A percentile compares a stretch with the other conserved stretches of the same genome.
These are phyloP conservation scores for Nemania diffusa DNA, from an alignment of 2,329 filamentous ascomycete genomes.

Conservation along the genomic window DNA sequence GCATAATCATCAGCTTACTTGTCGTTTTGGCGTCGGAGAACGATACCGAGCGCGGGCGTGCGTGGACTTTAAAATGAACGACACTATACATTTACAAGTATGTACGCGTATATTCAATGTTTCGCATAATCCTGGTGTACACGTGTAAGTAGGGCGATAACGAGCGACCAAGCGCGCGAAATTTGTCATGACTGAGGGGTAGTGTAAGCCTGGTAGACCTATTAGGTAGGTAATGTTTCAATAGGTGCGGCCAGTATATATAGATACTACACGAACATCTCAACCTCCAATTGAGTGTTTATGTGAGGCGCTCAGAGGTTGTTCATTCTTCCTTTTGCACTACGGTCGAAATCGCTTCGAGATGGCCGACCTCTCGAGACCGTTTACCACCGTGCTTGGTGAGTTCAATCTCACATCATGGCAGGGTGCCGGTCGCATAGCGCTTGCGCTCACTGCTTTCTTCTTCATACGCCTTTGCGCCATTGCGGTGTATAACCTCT, in stretches of 20 bases:
- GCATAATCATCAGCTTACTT: conserved; percentile 22
- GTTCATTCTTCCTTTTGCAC: background rate
- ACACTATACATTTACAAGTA: background rate
- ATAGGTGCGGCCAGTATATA: conserved; percentile 14
- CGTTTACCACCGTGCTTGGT: conserved; percentile 23
- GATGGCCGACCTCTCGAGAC: conserved; percentile 29
- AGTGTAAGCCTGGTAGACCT: conserved; percentile 1
- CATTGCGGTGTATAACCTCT: conserved; percentile 44
- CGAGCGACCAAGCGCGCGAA: conserved; percentile 5
- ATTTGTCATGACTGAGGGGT: conserved; percentile 33
- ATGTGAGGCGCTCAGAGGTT: conserved; percentile 12
- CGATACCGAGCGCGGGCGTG: background rate
- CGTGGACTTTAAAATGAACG: conserved; percentile 6
- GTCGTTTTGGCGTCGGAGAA: background rate
- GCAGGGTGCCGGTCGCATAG: conserved; percentile 25
- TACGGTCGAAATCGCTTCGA: background rate
- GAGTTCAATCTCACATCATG: conserved; percentile 28
- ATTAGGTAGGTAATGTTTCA: background rate
- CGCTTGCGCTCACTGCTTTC: conserved; percentile 19
- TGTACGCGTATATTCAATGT: background rate
- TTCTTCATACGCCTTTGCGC: conserved; percentile 27
- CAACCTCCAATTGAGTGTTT: background rate
- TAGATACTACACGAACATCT: background rate
- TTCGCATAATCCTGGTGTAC: conserved; percentile 11
- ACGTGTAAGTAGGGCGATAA: conserved; percentile 15